phyloP scores from a whole-genome alignment of 225 moss, liverwort and hornwort genomes.

The Polytrichum formosum region DNA sequence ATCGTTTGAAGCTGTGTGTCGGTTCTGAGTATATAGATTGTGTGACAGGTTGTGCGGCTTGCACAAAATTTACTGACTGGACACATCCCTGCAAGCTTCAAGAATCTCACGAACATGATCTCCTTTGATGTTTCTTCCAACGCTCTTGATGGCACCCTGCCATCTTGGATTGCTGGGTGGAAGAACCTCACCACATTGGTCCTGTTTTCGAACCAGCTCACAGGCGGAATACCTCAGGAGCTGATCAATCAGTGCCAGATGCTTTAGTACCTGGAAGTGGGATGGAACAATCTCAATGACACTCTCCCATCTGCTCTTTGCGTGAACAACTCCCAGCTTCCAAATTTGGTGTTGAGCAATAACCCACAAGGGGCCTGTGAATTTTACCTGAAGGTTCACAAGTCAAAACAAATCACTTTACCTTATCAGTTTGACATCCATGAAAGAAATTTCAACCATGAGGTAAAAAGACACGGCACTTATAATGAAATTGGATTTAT shows the following conservation, averaged over 20 bases:
- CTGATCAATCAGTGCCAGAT: slow-evolving; percentile 31
- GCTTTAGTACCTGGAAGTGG: slow-evolving; percentile 27
- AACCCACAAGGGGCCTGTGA: not conserved
- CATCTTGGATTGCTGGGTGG: slow-evolving; percentile 38
- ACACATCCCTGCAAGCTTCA: slow-evolving; percentile 24
- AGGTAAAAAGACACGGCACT: no score
- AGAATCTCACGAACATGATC: slow-evolving; percentile 26
- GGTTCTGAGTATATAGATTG: no score
- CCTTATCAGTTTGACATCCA: no score
- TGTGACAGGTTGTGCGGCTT: slow-evolving; percentile 18
- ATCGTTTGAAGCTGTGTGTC: no score
- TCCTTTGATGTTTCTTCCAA: slow-evolving; percentile 38
- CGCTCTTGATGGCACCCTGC: slow-evolving; percentile 30
- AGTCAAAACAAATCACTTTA: no score
- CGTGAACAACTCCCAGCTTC: not conserved
- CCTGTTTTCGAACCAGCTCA: slow-evolving; percentile 25
- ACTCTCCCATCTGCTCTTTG: slow-evolving; percentile 26
- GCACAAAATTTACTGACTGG: slow-evolving; percentile 26
- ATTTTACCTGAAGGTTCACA: no score
- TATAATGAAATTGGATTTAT: no score
- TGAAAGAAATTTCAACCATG: no score
- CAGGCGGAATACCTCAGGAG: slow-evolving; percentile 29
- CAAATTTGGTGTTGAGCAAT: not conserved
- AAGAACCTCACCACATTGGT: slow-evolving; percentile 29
- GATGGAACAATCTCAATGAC: slow-evolving; percentile 34